phyloP scores from a whole-genome alignment of 192 early-diverging fungal species.

The Umbelopsis sp. region DNA sequence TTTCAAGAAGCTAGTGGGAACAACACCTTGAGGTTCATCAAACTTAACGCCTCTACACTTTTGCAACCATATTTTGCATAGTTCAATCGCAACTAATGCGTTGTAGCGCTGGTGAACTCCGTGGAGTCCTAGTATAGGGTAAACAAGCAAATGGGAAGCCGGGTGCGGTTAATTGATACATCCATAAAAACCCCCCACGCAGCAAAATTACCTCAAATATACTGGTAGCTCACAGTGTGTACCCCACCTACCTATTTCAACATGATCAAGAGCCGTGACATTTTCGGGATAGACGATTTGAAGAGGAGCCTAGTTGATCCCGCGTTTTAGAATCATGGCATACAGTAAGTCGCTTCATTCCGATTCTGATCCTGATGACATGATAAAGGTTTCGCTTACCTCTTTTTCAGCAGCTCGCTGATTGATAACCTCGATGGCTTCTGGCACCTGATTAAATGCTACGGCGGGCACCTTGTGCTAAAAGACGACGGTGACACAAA shows the following conservation, averaged over 20 bases:
- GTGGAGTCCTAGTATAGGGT: conserved; percentile 60
- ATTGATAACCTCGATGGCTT: conserved; percentile 68
- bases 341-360: too few relatives aligned
- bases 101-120: conserved; percentile 87
- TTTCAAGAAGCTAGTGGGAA: conserved; percentile 54
- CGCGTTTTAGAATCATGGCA: too few relatives aligned
- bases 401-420: conserved; percentile 69
- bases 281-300: conserved; percentile 31
- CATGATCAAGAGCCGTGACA: conserved; percentile 24
- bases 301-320: conserved; percentile 39
- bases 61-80: conserved; percentile 71
- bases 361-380: too few relatives aligned
- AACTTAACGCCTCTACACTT: conserved; percentile 38
- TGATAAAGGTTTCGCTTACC: conserved; percentile 44
- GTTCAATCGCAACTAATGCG: conserved; percentile 75
- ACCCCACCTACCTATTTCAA: conserved; percentile 43
- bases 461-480: conserved; percentile 67
- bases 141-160: conserved; percentile 1
- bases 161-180: neutral
- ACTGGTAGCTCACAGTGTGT: neutral
- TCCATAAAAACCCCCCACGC: neutral
- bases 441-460: conserved; percentile 67
- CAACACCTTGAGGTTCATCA: conserved; percentile 9
- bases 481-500: neutral
- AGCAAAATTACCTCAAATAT: neutral